phyloP scores from a whole-genome alignment of 1,139 yeast genomes.

The Sugiyamaella xylanicola region DNA sequence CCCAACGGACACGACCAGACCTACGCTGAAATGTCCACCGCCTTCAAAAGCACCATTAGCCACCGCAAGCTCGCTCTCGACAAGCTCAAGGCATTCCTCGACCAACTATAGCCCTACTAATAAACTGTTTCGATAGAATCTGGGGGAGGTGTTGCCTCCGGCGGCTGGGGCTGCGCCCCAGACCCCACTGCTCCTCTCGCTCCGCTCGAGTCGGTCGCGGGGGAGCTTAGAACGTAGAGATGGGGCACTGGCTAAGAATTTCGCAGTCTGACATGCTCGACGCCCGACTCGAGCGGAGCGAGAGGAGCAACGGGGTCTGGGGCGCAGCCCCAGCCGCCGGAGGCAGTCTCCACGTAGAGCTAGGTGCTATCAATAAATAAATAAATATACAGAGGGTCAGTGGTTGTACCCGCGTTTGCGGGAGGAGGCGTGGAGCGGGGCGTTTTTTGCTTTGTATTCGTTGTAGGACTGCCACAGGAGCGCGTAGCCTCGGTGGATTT shows the following conservation, averaged over 20 bases:
- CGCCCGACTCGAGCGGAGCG: too few relatives aligned
- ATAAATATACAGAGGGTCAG: conserved; percentile 5
- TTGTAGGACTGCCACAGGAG: conserved; percentile 68
- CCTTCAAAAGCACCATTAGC: conserved; percentile 73
- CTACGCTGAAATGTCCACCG: conserved; percentile 83
- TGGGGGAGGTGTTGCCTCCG: neutral
- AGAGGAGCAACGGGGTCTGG: neutral
- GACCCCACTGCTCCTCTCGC: neutral
- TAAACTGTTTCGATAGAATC: too few relatives aligned
- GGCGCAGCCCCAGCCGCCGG: neutral
- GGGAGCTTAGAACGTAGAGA: too few relatives aligned
- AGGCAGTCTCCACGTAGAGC: neutral
- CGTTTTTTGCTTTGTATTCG: conserved; percentile 47
- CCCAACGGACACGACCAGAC: conserved; percentile 71
- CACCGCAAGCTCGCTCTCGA: conserved; percentile 85
- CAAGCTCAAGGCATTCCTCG: conserved; percentile 40
- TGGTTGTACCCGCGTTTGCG: conserved; percentile 12
- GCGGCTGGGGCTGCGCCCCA: conserved; percentile 1
- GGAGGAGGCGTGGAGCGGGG: conserved; percentile 6
- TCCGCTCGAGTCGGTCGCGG: neutral
- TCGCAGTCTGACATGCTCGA: too few relatives aligned
- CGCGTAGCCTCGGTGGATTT: conserved; percentile 80
- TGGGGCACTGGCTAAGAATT: too few relatives aligned
- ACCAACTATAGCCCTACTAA: neutral
- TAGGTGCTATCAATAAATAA: conserved; percentile 1